These are phyloP conservation scores for apple (Malus domestica) DNA, from an alignment of 306 rosid species.

Conservation along the genomic window DNA sequence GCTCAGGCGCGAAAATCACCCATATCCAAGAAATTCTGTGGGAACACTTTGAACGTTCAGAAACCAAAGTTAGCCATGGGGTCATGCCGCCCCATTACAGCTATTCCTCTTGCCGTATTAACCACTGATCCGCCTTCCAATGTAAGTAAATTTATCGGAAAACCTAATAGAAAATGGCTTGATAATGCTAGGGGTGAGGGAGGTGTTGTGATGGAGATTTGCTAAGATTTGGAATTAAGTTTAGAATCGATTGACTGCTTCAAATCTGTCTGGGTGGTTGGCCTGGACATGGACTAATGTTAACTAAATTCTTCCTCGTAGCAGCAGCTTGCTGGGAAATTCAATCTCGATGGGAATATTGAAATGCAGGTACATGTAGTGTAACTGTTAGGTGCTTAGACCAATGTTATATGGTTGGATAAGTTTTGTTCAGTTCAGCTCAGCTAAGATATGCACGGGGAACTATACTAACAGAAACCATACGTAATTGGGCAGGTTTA, in stretches of 20 bases:
- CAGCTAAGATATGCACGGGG: slow-evolving; percentile 2
- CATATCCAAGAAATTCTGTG: slow-evolving; percentile 46
- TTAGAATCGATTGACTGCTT: not conserved
- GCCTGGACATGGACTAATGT: slow-evolving; percentile 14
- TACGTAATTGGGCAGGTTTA: slow-evolving; percentile 52
- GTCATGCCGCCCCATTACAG: slow-evolving; percentile 16
- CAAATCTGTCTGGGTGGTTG: not conserved
- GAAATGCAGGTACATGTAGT: slow-evolving; percentile 70
- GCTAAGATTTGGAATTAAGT: not conserved
- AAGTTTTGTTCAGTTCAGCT: slow-evolving; percentile 6
- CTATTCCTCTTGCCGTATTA: slow-evolving; percentile 55
- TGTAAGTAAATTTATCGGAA: slow-evolving; percentile 25
- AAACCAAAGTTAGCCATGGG: slow-evolving; percentile 44
- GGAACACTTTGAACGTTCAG: slow-evolving; percentile 37
- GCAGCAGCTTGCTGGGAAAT: slow-evolving; percentile 71
- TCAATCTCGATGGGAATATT: slow-evolving; percentile 71
- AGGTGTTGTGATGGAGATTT: not conserved
- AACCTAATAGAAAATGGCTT: not conserved
- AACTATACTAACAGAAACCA: slow-evolving; percentile 22
- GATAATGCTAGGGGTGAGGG: not conserved
- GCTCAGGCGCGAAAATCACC: slow-evolving; percentile 33
- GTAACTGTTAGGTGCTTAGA: slow-evolving; percentile 1
- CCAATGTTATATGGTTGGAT: not conserved
- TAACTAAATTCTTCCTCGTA: slow-evolving; percentile 23
- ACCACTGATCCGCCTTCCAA: slow-evolving; percentile 44